Percentiles rank a stretch among this genome's conserved stretches.
Evolutionary conservation across 1,139 yeast species (phyloP).

Genomic region (Pichia sp.): DNA sequence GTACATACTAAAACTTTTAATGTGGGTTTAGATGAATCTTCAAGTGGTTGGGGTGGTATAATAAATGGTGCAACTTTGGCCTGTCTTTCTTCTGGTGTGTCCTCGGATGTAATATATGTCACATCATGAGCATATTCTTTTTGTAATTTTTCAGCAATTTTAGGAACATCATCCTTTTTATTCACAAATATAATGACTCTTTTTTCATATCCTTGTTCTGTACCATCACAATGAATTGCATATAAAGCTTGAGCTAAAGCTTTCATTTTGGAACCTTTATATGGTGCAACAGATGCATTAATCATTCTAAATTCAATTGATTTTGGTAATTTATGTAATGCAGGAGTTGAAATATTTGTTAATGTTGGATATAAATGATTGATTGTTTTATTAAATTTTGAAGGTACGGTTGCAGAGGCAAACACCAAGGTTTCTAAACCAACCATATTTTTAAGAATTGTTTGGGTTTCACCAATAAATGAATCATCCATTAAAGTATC

Average conservation of each 20-base stretch:
- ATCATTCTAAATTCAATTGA: slow-evolving; percentile 66
- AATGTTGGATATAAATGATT: slow-evolving; percentile 58
- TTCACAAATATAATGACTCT: slow-evolving; percentile 86
- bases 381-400: slow-evolving; percentile 62
- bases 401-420: slow-evolving; percentile 89
- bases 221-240: slow-evolving; percentile 78
- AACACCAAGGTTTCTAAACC: slow-evolving; percentile 60
- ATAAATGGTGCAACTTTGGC: slow-evolving; percentile 56
- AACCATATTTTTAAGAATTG: slow-evolving; percentile 46
- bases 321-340: slow-evolving; percentile 75
- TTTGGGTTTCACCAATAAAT: slow-evolving; percentile 64
- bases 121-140: slow-evolving; percentile 54
- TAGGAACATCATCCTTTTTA: slow-evolving; percentile 54
- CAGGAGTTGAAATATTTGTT: slow-evolving; percentile 66
- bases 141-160: slow-evolving; percentile 48
- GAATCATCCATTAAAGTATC: slow-evolving; percentile 86
- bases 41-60: slow-evolving; percentile 44
- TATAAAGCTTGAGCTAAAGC: slow-evolving; percentile 85
- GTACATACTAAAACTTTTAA: slow-evolving; percentile 77
- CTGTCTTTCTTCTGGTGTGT: slow-evolving; percentile 51
- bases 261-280: slow-evolving; percentile 72
- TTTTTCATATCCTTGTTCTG: slow-evolving; percentile 71
- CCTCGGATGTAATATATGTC: slow-evolving; percentile 60
- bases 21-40: slow-evolving; percentile 28
- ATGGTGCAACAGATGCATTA: slow-evolving; percentile 71